phyloP scores from a whole-genome alignment of 495 filamentous ascomycete species.

The Aspergillus steynii region DNA sequence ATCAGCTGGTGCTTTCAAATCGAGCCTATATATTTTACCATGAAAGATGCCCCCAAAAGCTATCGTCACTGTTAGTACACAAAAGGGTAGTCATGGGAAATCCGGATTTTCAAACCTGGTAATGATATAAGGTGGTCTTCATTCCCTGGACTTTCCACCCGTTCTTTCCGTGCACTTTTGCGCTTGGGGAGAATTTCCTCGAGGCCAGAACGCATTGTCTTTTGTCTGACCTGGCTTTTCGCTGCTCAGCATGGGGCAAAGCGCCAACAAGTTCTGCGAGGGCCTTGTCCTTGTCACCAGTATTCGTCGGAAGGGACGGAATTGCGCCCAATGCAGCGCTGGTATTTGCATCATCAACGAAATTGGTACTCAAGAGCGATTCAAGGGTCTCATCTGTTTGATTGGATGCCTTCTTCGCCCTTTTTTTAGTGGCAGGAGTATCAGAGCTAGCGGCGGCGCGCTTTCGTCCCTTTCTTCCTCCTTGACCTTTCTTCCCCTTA shows the following conservation, averaged over 20 bases:
- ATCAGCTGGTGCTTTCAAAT: conserved; percentile 4
- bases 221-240: conserved; percentile 17
- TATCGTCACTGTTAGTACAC: conserved; percentile 17
- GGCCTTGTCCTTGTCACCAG: conserved; percentile 20
- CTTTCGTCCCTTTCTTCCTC: neutral
- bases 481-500: neutral
- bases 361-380: conserved; percentile 9
- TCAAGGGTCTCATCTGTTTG: conserved; percentile 5
- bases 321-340: conserved; percentile 13
- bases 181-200: conserved; percentile 38
- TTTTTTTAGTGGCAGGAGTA: conserved; percentile 2
- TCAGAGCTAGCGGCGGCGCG: neutral
- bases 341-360: conserved; percentile 22
- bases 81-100: neutral
- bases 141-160: conserved; percentile 52
- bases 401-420: conserved; percentile 3
- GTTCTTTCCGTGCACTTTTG: conserved; percentile 37
- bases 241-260: conserved; percentile 18
- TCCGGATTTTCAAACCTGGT: conserved; percentile 40
- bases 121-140: conserved; percentile 44
- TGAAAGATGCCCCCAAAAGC: conserved; percentile 56
- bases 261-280: conserved; percentile 23
- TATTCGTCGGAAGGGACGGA: conserved; percentile 5
- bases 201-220: conserved; percentile 31
- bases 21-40: conserved; percentile 33